Base-by-base conservation (phyloP, 2,329 filamentous ascomycete genomes). In the Helotiales sp. region DNA sequence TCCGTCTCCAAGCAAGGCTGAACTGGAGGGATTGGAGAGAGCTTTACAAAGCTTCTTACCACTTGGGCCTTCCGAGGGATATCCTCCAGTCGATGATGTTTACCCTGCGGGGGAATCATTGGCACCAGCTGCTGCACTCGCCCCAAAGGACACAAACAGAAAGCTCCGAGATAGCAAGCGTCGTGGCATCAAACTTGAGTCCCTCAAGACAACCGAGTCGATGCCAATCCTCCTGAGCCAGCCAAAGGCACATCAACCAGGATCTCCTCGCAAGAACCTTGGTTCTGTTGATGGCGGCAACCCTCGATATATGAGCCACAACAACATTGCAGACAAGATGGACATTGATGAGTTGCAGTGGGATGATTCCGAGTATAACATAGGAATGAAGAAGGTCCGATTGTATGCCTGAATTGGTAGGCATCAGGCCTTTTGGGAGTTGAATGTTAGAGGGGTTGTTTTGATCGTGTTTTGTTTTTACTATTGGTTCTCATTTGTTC, bases 331-430 rank as follows among this genome's bases (percentile, higher is more conserved):
- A 1, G 58, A 66, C 34, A 60, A 69, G 32, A 71, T 74, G 71
- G 73, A 73, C 26, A 65, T 70, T 28, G 74, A 75, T 59, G 73
- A 75, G 61, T 61, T 75, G 57, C 73, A 75, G 55, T 72, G 68
- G 68, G 69, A 75, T 34, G 54, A 69, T 37, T 34, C 69, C 13
- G 61, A 45, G 10, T 75, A 73, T 55, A 67, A 72, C 45, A 70
- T 75, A 47, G 67, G 70, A 6, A 59, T 61, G 54, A 63, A 45
- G 49, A 68, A 43, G 32, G n/a, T 17, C 24, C 63, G 30, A 58
- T 55, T 62, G 24, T 37, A 7, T 17, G 22, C 8, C 8, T 28
- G 17, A 7, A 6, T 13, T 8, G 6, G 26, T 22, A 5, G 17
- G 24, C 49, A 57, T 5, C n/a, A 24, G 30, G 24, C 20, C 11